Evolutionary conservation across 2,329 filamentous ascomycete genomes (phyloP).

Genomic region (Sporothrix inflata): DNA sequence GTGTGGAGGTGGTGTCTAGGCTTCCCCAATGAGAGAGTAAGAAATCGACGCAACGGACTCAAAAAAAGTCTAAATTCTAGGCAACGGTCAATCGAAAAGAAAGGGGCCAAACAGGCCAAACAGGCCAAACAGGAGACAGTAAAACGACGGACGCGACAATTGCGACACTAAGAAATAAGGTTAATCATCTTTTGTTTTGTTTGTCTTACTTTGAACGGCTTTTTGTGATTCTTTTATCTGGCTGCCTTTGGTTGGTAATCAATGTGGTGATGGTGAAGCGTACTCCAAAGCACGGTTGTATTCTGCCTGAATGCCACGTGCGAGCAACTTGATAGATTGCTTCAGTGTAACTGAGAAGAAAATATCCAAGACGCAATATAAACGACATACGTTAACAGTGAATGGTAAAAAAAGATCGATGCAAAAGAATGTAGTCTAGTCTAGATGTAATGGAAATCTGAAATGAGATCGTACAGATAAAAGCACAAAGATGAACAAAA

Average conservation of each 20-base stretch:
- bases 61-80: constrained; percentile 23
- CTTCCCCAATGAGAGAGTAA: neutral
- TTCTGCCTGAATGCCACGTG: neutral
- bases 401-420: neutral
- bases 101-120: neutral
- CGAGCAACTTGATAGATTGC: neutral
- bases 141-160: too few relatives aligned
- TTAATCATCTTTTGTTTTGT: neutral
- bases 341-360: neutral
- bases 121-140: too few relatives aligned
- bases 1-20: neutral
- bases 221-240: neutral
- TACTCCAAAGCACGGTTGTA: too few relatives aligned
- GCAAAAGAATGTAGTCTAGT: constrained; percentile 18
- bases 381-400: neutral
- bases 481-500: neutral
- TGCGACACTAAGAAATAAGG: neutral
- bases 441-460: constrained; percentile 5
- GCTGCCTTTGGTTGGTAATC: constrained; percentile 7
- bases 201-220: neutral
- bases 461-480: neutral
- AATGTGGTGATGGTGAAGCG: too few relatives aligned
- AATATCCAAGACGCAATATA: too few relatives aligned
- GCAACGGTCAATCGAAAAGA: constrained; percentile 18
- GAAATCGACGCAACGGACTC: neutral